phyloP scores from a whole-genome alignment of 371 early-diverging fungal species.

The Mucor sp. region DNA sequence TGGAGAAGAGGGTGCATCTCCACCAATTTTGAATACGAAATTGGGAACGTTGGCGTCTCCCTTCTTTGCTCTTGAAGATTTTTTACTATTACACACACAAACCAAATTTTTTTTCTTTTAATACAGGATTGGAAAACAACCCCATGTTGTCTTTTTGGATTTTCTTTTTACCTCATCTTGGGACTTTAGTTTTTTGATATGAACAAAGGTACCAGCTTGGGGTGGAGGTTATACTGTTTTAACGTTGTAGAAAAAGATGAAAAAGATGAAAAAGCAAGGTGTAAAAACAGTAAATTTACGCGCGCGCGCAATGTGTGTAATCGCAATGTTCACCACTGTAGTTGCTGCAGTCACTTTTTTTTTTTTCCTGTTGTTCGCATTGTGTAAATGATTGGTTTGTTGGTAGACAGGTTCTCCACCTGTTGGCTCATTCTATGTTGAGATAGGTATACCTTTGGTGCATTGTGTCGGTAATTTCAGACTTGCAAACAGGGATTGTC shows the following conservation, averaged over 20 bases:
- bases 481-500: no score
- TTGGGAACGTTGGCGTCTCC: slow-evolving; percentile 15
- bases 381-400: neutral
- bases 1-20: slow-evolving; percentile 8
- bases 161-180: neutral
- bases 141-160: no score
- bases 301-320: neutral
- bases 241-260: neutral
- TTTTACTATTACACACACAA: slow-evolving; percentile 12
- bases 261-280: neutral
- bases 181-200: no score
- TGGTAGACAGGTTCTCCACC: neutral
- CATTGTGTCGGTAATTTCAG: no score
- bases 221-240: no score
- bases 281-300: neutral
- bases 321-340: neutral
- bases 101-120: neutral
- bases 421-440: no score
- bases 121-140: neutral
- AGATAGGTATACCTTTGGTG: no score
- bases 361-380: neutral
- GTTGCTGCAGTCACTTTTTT: neutral
- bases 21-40: slow-evolving; percentile 17
- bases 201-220: no score
- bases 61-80: slow-evolving; percentile 19